These are phyloP conservation scores for Shiraia bambusicola DNA, from an alignment of 2,329 filamentous ascomycete species.

Conservation along the genomic window DNA sequence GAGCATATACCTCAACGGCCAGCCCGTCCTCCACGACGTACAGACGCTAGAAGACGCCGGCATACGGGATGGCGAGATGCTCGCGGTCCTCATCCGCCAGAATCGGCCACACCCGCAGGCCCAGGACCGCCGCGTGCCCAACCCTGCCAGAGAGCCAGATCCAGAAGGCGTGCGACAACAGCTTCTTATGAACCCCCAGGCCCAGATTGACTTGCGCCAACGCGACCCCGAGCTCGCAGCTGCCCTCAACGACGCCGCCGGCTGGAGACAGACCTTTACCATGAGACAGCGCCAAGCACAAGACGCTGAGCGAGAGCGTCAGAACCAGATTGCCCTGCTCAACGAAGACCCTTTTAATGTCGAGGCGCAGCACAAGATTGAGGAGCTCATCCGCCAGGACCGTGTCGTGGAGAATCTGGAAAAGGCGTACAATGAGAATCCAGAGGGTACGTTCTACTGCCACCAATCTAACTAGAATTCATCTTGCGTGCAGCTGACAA, in stretches of 20 bases:
- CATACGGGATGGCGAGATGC: slow-evolving; percentile 87
- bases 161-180: slow-evolving; percentile 83
- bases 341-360: slow-evolving; percentile 95
- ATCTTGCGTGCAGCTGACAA: slow-evolving; percentile 14
- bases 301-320: slow-evolving; percentile 72
- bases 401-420: slow-evolving; percentile 93
- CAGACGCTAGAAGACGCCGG: slow-evolving; percentile 80
- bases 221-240: slow-evolving; percentile 76
- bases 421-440: slow-evolving; percentile 95
- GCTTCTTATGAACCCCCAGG: slow-evolving; percentile 73
- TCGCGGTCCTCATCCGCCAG: slow-evolving; percentile 73
- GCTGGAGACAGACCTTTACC: slow-evolving; percentile 72
- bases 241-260: slow-evolving; percentile 71
- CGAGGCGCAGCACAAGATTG: slow-evolving; percentile 87
- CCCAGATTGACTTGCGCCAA: slow-evolving; percentile 69
- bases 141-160: slow-evolving; percentile 42
- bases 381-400: slow-evolving; percentile 95
- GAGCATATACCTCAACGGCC: slow-evolving; percentile 88
- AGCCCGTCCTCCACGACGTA: slow-evolving; percentile 71
- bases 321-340: slow-evolving; percentile 78
- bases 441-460: slow-evolving; percentile 78
- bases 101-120: slow-evolving; percentile 14
- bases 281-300: slow-evolving; percentile 70
- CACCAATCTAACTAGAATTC: background rate
- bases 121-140: slow-evolving; percentile 22